Conservation (phyloP, 257 asterid genomes). For the Nicotiana undulata region DNA sequence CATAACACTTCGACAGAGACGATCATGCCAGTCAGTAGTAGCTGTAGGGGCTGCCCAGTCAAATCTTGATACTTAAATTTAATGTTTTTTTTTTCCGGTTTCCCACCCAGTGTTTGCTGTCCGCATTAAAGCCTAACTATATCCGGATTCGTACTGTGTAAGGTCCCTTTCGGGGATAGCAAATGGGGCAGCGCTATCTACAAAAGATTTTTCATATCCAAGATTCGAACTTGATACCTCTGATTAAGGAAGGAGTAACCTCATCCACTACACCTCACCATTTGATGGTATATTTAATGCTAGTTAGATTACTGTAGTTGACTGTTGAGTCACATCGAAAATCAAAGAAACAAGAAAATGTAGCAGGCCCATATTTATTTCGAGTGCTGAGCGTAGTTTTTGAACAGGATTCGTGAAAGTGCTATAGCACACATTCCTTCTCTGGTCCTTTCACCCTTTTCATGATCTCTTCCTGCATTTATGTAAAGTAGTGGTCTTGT, state of each 20-base stretch:
- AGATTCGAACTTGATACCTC: too few species aligned
- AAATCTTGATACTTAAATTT: background rate
- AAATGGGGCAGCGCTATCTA: too few species aligned
- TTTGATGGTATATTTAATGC: too few species aligned
- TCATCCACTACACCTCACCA: too few species aligned
- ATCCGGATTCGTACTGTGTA: too few species aligned
- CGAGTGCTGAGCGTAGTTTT: background rate
- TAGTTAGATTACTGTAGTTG: background rate
- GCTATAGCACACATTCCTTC: background rate
- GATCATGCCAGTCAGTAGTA: slow-evolving; percentile 3
- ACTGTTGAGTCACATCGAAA: background rate
- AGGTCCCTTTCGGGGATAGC: too few species aligned
- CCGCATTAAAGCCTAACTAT: too few species aligned
- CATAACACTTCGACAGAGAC: background rate
- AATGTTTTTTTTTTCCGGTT: background rate
- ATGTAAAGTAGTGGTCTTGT: background rate
- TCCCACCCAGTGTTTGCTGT: too few species aligned
- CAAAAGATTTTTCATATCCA: too few species aligned
- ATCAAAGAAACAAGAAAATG: background rate
- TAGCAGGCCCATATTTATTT: background rate
- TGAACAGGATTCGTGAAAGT: background rate
- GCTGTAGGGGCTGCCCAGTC: background rate
- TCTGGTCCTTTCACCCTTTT: background rate
- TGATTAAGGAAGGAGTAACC: too few species aligned
- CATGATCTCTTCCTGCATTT: background rate